Conservation (phyloP, 2,329 filamentous ascomycete genomes). For the Ceratocystis colombiana region DNA sequence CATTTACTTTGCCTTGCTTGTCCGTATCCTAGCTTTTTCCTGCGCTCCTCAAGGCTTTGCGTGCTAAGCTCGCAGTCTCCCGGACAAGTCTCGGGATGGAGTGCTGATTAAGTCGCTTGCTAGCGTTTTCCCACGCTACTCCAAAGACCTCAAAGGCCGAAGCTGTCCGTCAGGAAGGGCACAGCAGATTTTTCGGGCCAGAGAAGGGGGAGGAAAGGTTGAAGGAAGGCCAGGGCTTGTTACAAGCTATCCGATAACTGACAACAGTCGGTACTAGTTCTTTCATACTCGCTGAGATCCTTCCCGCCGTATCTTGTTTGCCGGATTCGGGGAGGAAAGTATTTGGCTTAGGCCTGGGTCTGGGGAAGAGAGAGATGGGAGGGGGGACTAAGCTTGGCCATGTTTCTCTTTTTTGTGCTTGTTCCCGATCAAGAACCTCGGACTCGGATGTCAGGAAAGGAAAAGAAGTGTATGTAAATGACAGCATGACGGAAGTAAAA, state of each 20-base stretch:
- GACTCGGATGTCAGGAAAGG: constrained; percentile 2
- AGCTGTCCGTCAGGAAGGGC: neutral
- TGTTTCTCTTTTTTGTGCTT: constrained; percentile 8
- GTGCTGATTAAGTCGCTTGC: neutral
- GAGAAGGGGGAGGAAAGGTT: neutral
- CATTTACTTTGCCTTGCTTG: neutral
- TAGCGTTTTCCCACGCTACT: neutral
- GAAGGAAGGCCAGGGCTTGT: neutral
- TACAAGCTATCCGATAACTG: neutral
- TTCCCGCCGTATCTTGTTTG: constrained; percentile 13
- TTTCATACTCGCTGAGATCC: neutral
- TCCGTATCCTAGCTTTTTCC: neutral
- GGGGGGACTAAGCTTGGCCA: neutral
- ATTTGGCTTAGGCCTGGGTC: neutral
- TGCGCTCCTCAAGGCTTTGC: neutral
- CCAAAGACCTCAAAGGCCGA: neutral
- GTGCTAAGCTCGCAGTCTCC: neutral
- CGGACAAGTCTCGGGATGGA: constrained; percentile 4
- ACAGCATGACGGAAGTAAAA: neutral
- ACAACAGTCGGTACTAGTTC: neutral
- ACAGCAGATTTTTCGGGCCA: neutral
- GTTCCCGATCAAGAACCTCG: constrained; percentile 6
- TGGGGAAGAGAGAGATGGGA: neutral
- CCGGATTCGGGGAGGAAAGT: neutral
- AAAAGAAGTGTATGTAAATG: neutral